Percentiles rank a stretch among this genome's conserved stretches.
Conservation (phyloP, 2,329 filamentous ascomycete species). For the Colletotrichum coccodes region DNA sequence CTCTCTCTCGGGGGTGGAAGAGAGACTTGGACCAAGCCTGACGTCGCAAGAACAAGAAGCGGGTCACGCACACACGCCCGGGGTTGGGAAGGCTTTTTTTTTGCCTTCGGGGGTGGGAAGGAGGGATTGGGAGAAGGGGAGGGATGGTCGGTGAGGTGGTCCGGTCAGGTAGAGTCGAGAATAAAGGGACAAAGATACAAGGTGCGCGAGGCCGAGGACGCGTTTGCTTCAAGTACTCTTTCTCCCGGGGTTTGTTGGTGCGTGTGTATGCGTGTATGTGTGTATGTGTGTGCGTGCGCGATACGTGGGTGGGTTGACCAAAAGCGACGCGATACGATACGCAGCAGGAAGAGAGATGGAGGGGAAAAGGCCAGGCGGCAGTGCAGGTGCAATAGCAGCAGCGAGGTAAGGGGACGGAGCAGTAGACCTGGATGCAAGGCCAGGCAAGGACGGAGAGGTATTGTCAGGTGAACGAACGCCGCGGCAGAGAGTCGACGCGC, state of each 20-base stretch:
- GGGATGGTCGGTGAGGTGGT: slow-evolving; percentile 1
- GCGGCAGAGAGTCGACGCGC: slow-evolving; percentile 4
- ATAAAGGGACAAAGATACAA: slow-evolving; percentile 34
- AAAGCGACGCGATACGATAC: slow-evolving; percentile 19
- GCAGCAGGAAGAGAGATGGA: neutral
- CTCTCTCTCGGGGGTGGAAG: slow-evolving; percentile 22
- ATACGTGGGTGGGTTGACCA: slow-evolving; percentile 8
- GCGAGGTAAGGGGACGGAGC: neutral
- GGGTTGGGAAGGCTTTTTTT: slow-evolving; percentile 15
- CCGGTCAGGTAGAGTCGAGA: slow-evolving; percentile 11
- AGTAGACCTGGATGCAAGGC: neutral
- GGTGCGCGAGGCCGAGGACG: slow-evolving; percentile 32
- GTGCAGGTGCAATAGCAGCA: slow-evolving; percentile 8
- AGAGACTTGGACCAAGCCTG: slow-evolving; percentile 31
- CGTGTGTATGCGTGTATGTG: neutral
- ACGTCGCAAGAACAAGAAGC: slow-evolving; percentile 32
- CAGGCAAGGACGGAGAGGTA: neutral
- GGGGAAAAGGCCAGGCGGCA: neutral
- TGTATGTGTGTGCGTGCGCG: neutral
- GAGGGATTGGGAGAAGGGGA: neutral
- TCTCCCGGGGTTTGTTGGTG: slow-evolving; percentile 9
- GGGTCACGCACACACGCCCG: slow-evolving; percentile 32
- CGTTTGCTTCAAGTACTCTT: slow-evolving; percentile 35
- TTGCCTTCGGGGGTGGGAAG: neutral
- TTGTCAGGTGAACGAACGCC: neutral